Base-by-base conservation (phyloP, 164 flowering plant species). In the Vitis amurensis region DNA sequence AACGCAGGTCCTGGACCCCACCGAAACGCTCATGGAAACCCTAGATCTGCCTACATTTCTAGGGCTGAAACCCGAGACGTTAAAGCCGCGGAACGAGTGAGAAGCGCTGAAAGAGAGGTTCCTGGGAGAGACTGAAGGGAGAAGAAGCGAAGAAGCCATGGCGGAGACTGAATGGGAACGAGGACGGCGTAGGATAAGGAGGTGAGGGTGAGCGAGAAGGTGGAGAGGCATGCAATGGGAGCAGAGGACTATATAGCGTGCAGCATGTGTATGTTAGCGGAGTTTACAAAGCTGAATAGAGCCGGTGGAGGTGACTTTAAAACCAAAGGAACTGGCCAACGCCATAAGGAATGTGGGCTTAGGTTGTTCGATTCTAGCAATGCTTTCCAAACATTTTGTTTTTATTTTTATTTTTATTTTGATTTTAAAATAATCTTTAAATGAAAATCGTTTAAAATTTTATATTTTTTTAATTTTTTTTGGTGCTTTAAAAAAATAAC, bases 1-100 rank as follows among this genome's bases (percentile, higher is more conserved):
- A 11, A 85, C 91, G 14, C 73, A 53, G 53, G 80, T 64, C 4
- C 69, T 79, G 57, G 92, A 83, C 82, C 94, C 92, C 57, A 74
- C 92, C 0, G 96, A 79, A 7, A 86, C 83, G 76, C 85, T 87
- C 94, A 88, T 89, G 57, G 49, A 85, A 82, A 87, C 85, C 85
- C 94, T 87, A 69, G 89, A 84, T 76, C 80, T 82, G 16, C 68
- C 67, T 61, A 73, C 61, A 55, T 72, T 74, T 52, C 81, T 84
- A 75, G 78, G 61, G 49, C 59, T 52, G 57, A 68, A 74, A 13
- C 77, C 53, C 23, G 77, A 70, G 50, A 68, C 68, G 60, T 44
- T 63, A 68, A 76, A 71, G 58, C 67, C 62, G 66, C 69, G 69
- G 66, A 71, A 55, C 59, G 78, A 73, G 16, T 62, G 27, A 67